These are phyloP conservation scores for Sporisorium exsertum DNA, from an alignment of 1,284 basidiomycete genomes.

Conservation along the genomic window DNA sequence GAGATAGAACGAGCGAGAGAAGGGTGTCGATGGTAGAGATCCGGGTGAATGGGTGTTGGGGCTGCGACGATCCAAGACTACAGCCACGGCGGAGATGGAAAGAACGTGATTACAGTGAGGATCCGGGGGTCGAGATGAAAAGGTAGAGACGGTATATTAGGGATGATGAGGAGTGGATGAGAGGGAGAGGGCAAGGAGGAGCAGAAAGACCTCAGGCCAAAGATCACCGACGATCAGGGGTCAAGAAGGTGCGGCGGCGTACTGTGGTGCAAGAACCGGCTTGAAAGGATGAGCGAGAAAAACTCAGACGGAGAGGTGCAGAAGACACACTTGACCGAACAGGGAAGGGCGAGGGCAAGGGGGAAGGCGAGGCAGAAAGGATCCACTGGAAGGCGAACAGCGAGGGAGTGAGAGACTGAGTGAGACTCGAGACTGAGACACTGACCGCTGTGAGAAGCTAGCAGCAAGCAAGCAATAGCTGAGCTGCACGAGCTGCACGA, in stretches of 20 bases:
- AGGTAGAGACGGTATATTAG: background rate
- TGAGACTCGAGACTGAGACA: background rate
- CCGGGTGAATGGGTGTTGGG: background rate
- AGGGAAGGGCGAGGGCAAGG: background rate
- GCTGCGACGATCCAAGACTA: background rate
- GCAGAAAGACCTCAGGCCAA: background rate
- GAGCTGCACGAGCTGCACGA: background rate
- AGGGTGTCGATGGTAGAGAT: background rate
- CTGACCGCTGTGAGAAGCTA: background rate
- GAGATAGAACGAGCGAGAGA: background rate
- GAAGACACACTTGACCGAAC: background rate
- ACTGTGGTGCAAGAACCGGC: background rate
- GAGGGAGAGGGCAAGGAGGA: background rate
- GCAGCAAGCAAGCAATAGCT: background rate
- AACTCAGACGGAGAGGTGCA: background rate
- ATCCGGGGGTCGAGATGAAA: background rate
- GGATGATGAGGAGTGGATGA: background rate
- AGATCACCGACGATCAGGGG: slow-evolving; percentile 6
- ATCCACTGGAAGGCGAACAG: background rate
- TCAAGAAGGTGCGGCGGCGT: background rate
- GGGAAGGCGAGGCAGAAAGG: background rate
- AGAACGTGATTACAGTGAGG: background rate
- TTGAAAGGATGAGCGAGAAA: background rate
- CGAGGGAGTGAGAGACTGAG: background rate
- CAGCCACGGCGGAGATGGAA: background rate